Conservation (phyloP, 2,329 filamentous ascomycete genomes). For the Mycosphaerella sp. region DNA sequence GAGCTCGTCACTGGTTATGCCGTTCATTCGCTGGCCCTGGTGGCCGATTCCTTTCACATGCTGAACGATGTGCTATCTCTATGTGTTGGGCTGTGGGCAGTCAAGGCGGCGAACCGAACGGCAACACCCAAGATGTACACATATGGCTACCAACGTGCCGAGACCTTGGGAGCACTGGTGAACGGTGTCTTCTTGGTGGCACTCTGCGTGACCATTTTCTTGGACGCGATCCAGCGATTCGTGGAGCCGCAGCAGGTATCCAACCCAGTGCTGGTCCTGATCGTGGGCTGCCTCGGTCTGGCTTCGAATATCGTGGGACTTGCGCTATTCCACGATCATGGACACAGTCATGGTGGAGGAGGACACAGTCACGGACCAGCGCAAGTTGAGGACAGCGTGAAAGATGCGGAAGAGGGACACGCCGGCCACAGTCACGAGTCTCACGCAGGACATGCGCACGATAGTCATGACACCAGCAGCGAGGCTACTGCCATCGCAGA, state of each 20-base stretch:
- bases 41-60: slow-evolving; percentile 99
- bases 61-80: slow-evolving; percentile 97
- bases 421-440: slow-evolving; percentile 45
- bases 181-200: slow-evolving; percentile 98
- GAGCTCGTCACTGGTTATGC: slow-evolving; percentile 81
- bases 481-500: slow-evolving; percentile 28
- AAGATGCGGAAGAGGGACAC: slow-evolving; percentile 49
- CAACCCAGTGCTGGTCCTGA: slow-evolving; percentile 79
- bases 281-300: slow-evolving; percentile 81
- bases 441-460: slow-evolving; percentile 52
- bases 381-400: slow-evolving; percentile 34
- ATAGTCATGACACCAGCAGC: slow-evolving; percentile 58
- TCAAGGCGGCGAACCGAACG: slow-evolving; percentile 79
- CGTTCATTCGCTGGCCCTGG: slow-evolving; percentile 84
- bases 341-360: slow-evolving; percentile 67
- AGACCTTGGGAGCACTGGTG: slow-evolving; percentile 91
- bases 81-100: slow-evolving; percentile 88
- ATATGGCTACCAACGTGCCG: slow-evolving; percentile 95
- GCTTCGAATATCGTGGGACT: slow-evolving; percentile 85
- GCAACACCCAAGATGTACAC: slow-evolving; percentile 67
- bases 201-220: slow-evolving; percentile 89
- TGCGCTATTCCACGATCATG: slow-evolving; percentile 86
- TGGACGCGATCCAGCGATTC: slow-evolving; percentile 88
- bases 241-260: slow-evolving; percentile 82
- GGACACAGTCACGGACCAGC: slow-evolving; percentile 46